phyloP scores from a whole-genome alignment of 805 yeast species.

The Zygosaccharomyces rouxii region DNA sequence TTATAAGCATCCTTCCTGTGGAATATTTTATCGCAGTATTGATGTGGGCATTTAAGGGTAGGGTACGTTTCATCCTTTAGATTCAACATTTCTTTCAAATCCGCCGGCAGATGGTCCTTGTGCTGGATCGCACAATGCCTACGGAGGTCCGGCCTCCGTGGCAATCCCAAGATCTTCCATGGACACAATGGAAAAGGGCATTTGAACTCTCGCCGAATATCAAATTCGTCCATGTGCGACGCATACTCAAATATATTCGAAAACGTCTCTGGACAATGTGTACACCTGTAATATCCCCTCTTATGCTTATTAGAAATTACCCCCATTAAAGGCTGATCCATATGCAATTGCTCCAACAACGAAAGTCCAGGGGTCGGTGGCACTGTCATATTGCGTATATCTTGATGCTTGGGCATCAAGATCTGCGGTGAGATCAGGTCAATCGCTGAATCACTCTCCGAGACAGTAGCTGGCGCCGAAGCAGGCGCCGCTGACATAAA shows the following conservation, averaged over 20 bases:
- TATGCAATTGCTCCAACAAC: constrained; percentile 26
- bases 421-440: constrained; percentile 3
- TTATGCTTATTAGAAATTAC: constrained; percentile 33
- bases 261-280: constrained; percentile 43
- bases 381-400: background rate
- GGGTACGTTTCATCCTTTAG: constrained; percentile 30
- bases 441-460: background rate
- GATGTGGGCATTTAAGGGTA: constrained; percentile 31
- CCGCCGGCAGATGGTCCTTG: constrained; percentile 28
- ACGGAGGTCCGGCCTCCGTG: constrained; percentile 45
- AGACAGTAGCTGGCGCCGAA: background rate
- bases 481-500: background rate
- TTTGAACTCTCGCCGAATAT: constrained; percentile 39
- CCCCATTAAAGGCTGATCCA: constrained; percentile 29
- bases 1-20: constrained; percentile 50
- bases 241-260: constrained; percentile 39
- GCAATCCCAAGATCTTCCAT: constrained; percentile 47
- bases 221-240: constrained; percentile 41
- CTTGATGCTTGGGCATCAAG: background rate
- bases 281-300: constrained; percentile 44
- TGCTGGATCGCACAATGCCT: constrained; percentile 51
- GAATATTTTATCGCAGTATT: constrained; percentile 45
- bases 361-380: constrained; percentile 13
- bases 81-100: constrained; percentile 27
- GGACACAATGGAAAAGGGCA: constrained; percentile 46